Evolutionary conservation across 2,329 filamentous ascomycete genomes (phyloP), one percentile per base, ranked within the genome.

Genomic region (Aureobasidium sp.): DNA sequence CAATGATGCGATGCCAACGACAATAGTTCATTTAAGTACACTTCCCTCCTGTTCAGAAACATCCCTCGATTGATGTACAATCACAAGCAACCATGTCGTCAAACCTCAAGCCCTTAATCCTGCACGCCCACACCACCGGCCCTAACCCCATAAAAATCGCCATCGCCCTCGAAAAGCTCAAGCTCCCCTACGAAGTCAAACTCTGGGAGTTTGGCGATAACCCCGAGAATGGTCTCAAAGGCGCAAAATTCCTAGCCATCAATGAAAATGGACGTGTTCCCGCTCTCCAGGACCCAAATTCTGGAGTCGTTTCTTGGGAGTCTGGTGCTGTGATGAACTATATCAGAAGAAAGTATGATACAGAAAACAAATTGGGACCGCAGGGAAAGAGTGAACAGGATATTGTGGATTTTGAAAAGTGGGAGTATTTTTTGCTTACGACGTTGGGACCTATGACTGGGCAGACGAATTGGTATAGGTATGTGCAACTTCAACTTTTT

Each of bases 301-400:
- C 70, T 17, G 74, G 72, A 63, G 70, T 82, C 43, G 76, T 74
- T 0, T 72, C 80, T 44, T 82, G 78, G 76, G 79, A 82, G 67
- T 78, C 76, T 17, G 78, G 77, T 27, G 80, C 81, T 12, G 80
- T 81, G 67, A 67, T 82, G 63, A 74, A 78, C 63, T 82, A 82
- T 63, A 67, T 82, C 26, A 66, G 77, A 10, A 68, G 75, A 2
- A 71, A 74, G 2, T 80, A 80, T 65, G 78, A 80, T 66, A 71
- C 70, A 26, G 63, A 70, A n/a, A 74, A 76, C 57, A 69, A 64
- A 29, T 69, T 79, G 9, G 74, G 74, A 5, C 76, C 75, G 0
- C 53, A 67, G 2, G 72, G 71, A 0, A 62, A 63, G 26, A 68
- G 62, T 4, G 74, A 76, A 44, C 77, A 79, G 62, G 76, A 76